These are phyloP conservation scores for Amoeboaphelidium protococcarum DNA, from an alignment of 371 early-diverging fungal genomes.

Conservation along the genomic window DNA sequence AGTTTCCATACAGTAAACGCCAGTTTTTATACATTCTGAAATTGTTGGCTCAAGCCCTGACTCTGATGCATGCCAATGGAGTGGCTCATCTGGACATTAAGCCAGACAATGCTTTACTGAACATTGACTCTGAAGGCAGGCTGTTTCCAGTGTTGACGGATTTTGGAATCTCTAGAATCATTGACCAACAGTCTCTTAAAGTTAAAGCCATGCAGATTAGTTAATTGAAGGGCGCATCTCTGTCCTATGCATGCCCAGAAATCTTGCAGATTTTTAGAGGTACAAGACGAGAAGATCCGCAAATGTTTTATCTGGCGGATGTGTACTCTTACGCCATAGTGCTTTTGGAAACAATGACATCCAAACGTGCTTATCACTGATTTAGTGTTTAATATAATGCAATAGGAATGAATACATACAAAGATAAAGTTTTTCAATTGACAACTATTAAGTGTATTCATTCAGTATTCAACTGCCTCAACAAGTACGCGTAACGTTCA, in stretches of 20 bases:
- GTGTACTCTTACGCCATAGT: background rate
- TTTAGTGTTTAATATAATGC: no score
- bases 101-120: background rate
- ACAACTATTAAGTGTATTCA: no score
- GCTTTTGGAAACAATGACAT: background rate
- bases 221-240: background rate
- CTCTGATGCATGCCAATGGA: background rate
- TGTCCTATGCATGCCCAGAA: background rate
- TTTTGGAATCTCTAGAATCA: background rate
- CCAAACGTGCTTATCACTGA: background rate
- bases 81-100: background rate
- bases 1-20: no score
- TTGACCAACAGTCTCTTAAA: background rate
- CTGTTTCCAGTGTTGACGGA: background rate
- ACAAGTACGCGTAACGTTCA: no score
- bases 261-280: background rate
- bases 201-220: background rate
- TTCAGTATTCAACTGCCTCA: no score
- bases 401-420: no score
- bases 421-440: no score
- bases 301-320: background rate
- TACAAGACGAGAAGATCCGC: no score
- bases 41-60: background rate
- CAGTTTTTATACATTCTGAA: no score
- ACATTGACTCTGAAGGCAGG: background rate